Evolutionary conservation across 768 basidiomycete genomes (phyloP), one percentile per base, ranked within the genome.

Genomic region (Steccherinum ochraceum): DNA sequence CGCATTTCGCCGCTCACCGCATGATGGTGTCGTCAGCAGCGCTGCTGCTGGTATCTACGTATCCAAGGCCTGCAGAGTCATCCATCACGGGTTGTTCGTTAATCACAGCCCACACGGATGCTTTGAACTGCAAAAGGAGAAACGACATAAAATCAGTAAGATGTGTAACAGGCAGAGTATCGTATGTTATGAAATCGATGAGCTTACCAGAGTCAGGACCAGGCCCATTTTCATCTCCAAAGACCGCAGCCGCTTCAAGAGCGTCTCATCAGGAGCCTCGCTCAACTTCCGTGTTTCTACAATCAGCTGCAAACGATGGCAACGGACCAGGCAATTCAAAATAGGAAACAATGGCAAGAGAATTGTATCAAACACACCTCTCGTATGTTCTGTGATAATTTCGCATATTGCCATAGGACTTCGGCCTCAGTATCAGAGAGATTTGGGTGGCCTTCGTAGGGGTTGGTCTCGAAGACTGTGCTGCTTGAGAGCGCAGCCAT

Each of bases 171-270:
- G 16, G 7, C 30, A 16, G 7, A 35, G 30, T 16, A 16, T 16
- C 30, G 16, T 16, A 35, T 16, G 30, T 16, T 35, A 35, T 35
- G 30, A 35, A 35, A 46, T 18, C 45, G 48, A 18, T 13, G 35
- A 43, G 70, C 80, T 56, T 62, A 93, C 93, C 67, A 99, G 69
- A 0, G 94, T 98, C 65, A 97, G 69, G 0, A 97, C 93, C 49
- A 99, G 75, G 5, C 89, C 91, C 87, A 99, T 93, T 67, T 96
- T 95, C 66, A 87, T 81, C 63, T 98, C 95, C 43, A 99, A 72
- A 4, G 80, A 74, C 30, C 93, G 76, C 24, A 99, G 69, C 47
- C 86, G 83, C 46, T 77, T 74, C 24, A 97, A 71, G 61, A 97
- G 76, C 47, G 74, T 72, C 54, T 87, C 79, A 63, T 96, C 90